Conservation (phyloP, 345 rosid genomes). For the Anacardium occidentale region DNA sequence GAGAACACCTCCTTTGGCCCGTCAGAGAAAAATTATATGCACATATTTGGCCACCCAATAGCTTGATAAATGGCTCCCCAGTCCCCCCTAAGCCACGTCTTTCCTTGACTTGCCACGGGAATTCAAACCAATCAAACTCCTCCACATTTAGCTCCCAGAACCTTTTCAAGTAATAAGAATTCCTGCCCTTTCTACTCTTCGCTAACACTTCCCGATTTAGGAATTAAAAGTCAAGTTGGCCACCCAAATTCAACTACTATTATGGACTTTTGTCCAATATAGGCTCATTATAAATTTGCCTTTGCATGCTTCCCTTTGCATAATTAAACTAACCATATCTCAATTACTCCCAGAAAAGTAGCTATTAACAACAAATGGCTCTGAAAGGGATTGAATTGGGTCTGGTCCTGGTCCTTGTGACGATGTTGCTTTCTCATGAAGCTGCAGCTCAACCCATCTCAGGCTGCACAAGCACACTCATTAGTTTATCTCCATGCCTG, state of each 20-base stretch:
- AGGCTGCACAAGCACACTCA: conserved; percentile 33
- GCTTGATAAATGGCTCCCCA: not conserved
- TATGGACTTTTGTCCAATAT: not conserved
- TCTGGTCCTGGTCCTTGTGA: conserved; percentile 32
- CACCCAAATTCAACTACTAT: conserved; percentile 25
- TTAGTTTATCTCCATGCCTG: conserved; percentile 35
- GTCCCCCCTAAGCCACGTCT: not conserved
- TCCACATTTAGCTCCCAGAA: not conserved
- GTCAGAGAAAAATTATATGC: too few relatives aligned
- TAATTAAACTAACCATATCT: too few relatives aligned
- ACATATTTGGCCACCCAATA: conserved; percentile 1
- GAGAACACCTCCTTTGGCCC: too few relatives aligned
- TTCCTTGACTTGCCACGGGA: not conserved
- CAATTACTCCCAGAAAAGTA: too few relatives aligned
- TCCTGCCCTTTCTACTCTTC: conserved; percentile 7
- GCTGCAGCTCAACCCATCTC: conserved; percentile 41
- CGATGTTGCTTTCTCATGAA: conserved; percentile 15
- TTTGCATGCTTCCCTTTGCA: too few relatives aligned
- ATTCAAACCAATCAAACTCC: not conserved
- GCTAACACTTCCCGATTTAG: conserved; percentile 5
- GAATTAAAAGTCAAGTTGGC: conserved; percentile 13
- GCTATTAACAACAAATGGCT: conserved; percentile 32
- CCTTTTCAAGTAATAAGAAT: not conserved
- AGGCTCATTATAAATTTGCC: conserved; percentile 6
- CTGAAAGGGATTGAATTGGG: conserved; percentile 19